These are phyloP conservation scores for Neckera pumila DNA, from an alignment of 225 moss, liverwort and hornwort species.

Conservation along the genomic window DNA sequence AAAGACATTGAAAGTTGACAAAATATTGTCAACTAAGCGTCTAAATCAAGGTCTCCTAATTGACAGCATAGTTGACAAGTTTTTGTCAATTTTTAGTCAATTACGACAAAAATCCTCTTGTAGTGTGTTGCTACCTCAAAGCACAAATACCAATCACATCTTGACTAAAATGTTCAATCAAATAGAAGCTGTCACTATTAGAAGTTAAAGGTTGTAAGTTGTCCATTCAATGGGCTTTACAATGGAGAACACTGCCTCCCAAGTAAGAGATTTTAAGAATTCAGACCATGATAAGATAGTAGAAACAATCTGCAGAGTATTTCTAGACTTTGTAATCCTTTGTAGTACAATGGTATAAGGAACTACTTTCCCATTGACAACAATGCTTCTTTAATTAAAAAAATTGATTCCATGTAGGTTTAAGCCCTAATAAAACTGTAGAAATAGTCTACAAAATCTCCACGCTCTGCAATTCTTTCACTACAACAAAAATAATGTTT, in stretches of 20 bases:
- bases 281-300: too few species aligned
- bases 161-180: not conserved
- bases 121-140: not conserved
- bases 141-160: not conserved
- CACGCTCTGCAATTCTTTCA: not conserved
- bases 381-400: not conserved
- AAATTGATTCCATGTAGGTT: too few species aligned
- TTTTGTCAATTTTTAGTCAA: too few species aligned
- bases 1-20: too few species aligned
- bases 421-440: rapidly evolving
- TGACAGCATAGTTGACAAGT: too few species aligned
- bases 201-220: not conserved
- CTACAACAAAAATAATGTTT: too few species aligned
- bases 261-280: not conserved
- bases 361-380: not conserved
- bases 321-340: rapidly evolving
- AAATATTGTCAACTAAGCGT: too few species aligned
- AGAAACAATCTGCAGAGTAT: not conserved
- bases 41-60: too few species aligned
- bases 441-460: not conserved
- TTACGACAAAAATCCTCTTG: too few species aligned
- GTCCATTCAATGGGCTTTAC: not conserved
- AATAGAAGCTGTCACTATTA: not conserved
- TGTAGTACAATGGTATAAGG: not conserved
- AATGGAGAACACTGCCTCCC: not conserved